Evolutionary conservation across 345 rosid species (phyloP).

Genomic region (Hypericum perforatum): DNA sequence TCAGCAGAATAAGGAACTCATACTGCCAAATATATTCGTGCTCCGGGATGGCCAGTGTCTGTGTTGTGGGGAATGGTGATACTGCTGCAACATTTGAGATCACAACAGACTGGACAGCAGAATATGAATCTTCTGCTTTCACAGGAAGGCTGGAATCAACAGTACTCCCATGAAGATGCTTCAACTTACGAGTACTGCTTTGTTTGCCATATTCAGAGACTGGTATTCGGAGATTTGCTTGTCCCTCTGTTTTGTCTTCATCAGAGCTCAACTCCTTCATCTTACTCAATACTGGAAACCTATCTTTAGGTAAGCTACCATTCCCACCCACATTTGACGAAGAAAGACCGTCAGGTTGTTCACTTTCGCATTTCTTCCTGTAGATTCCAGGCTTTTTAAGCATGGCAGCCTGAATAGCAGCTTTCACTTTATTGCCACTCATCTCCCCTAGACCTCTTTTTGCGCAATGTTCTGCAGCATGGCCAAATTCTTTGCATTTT

Average conservation of each 20-base stretch:
- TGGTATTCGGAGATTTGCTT: constrained; percentile 15
- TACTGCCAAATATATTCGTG: constrained; percentile 89
- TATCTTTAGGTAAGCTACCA: constrained; percentile 40
- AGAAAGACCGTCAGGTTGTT: constrained; percentile 39
- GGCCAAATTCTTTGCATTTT: constrained; percentile 52
- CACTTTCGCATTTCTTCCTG: constrained; percentile 43
- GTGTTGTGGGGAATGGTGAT: constrained; percentile 20
- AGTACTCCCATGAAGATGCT: constrained; percentile 28
- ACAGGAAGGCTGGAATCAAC: constrained; percentile 20
- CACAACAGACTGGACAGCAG: constrained; percentile 23
- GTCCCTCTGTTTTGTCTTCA: constrained; percentile 42
- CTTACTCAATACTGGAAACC: constrained; percentile 28
- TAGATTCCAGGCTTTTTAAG: constrained; percentile 63
- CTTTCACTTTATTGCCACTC: constrained; percentile 51
- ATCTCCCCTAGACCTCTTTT: constrained; percentile 40
- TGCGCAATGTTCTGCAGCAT: constrained; percentile 47
- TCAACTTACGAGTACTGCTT: constrained; percentile 24
- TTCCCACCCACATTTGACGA: constrained; percentile 29
- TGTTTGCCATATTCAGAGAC: constrained; percentile 31
- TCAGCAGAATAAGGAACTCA: constrained; percentile 23
- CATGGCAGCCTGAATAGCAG: constrained; percentile 74
- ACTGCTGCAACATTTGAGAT: constrained; percentile 23
- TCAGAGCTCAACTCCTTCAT: constrained; percentile 27
- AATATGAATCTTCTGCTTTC: constrained; percentile 25
- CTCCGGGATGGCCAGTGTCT: constrained; percentile 60